Base-by-base conservation (phyloP, 106 monocot species). In the Dioscorea zingiberensis region DNA sequence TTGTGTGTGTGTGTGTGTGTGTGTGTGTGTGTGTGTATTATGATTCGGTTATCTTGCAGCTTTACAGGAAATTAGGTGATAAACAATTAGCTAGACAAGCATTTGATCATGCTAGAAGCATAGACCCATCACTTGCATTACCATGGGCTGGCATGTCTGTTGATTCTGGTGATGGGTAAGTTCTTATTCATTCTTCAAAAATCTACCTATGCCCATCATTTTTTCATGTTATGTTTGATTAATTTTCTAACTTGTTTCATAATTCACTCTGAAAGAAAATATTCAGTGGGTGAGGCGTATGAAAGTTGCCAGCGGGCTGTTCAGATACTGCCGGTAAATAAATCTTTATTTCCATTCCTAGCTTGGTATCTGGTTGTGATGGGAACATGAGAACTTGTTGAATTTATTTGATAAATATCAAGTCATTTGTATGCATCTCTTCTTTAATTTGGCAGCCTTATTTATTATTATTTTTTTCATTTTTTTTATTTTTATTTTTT, bases 141-240 rank as follows among this genome's bases (percentile, higher is more conserved):
- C 86, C 98, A 59, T 98, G 98, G 98, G 98, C 98, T 63, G 89
- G 92, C 30, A 92, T 98, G 88, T 69, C 98, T 51, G 73, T 73
- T 62, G 84, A 73, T 63, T 67, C 27, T 73, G 66, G 63, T 65
- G 69, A 66, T 22, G 68, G 89, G 98, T 98, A 81, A 53, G 68
- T 25, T 55, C 56, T 53, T 47, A 8, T 75, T 54, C 22, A 47
- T 72, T 29, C 19, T 66, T 24, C 8, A 46, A 47, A 27, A 25
- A 3, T 47, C 27, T 3, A 49, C 13, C 16, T 16, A 7, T 49
- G 13, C 16, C 16, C 13, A 7, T 30, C 30, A 30, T 30, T 30
- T 3, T 49, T 49, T 49, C 46, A 14, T 49, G 7, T 4, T 18
- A 49, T 49, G 49, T 49, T 13, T 18, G 13, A 49, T 49, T 14